Percentiles rank a stretch among this genome's conserved stretches.
Conservation (phyloP, 2,329 filamentous ascomycete species). For the Ascocoryne sarcoides region DNA sequence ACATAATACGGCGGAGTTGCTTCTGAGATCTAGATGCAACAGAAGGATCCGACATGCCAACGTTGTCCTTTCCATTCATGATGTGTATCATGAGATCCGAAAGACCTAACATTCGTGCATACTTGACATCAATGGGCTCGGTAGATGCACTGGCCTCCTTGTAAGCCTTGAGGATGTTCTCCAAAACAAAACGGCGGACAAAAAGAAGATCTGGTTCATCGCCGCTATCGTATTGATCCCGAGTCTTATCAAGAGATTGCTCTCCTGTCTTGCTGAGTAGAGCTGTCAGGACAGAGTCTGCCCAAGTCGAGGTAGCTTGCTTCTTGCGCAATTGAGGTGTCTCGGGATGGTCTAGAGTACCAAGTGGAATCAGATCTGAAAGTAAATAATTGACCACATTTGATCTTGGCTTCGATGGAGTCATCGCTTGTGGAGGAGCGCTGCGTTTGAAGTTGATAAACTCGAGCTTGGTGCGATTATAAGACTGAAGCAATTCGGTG, state of each 20-base stretch:
- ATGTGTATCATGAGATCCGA: slow-evolving; percentile 91
- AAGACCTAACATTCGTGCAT: slow-evolving; percentile 77
- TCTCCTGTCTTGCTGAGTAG: slow-evolving; percentile 84
- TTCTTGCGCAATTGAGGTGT: slow-evolving; percentile 76
- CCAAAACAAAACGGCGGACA: slow-evolving; percentile 88
- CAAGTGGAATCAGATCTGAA: slow-evolving; percentile 61
- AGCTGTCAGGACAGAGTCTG: slow-evolving; percentile 77
- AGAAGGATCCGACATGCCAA: slow-evolving; percentile 35
- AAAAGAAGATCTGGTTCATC: slow-evolving; percentile 80
- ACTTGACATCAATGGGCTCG: slow-evolving; percentile 77
- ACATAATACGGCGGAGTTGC: slow-evolving; percentile 90
- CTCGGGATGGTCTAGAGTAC: slow-evolving; percentile 61
- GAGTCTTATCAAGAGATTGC: slow-evolving; percentile 48
- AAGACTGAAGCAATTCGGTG: slow-evolving; percentile 81
- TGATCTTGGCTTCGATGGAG: slow-evolving; percentile 88
- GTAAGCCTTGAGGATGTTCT: slow-evolving; percentile 86
- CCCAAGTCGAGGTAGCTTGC: slow-evolving; percentile 73
- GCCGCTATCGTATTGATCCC: slow-evolving; percentile 56
- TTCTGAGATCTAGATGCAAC: slow-evolving; percentile 53
- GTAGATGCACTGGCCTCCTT: slow-evolving; percentile 74
- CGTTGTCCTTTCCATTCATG: slow-evolving; percentile 70
- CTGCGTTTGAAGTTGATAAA: slow-evolving; percentile 99
- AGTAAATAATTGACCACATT: slow-evolving; percentile 91
- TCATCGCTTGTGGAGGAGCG: slow-evolving; percentile 67
- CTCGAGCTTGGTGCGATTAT: slow-evolving; percentile 92